Conservation (phyloP, 768 basidiomycete genomes). For the Boletus coccyginus region DNA sequence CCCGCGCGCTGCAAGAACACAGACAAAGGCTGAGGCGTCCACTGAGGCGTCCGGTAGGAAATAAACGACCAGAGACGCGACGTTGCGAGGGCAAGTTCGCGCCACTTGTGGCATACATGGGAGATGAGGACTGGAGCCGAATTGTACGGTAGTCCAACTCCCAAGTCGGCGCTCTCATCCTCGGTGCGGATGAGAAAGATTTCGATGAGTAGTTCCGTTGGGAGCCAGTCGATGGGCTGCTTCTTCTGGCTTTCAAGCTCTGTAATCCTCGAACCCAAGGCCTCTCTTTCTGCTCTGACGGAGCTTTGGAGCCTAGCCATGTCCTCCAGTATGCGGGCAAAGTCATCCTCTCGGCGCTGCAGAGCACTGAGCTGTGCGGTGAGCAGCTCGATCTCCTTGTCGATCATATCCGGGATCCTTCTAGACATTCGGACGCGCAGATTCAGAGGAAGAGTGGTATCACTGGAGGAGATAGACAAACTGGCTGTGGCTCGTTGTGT, state of each 20-base stretch:
- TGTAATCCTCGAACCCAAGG: constrained; percentile 28
- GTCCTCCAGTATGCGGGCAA: constrained; percentile 39
- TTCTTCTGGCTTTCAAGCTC: constrained; percentile 41
- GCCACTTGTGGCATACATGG: constrained; percentile 52
- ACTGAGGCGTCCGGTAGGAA: constrained; percentile 25
- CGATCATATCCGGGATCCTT: constrained; percentile 26
- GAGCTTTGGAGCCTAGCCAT: constrained; percentile 38
- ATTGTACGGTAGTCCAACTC: constrained; percentile 27
- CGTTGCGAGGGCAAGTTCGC: constrained; percentile 40
- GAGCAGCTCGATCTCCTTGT: constrained; percentile 37
- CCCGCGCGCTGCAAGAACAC: constrained; percentile 38
- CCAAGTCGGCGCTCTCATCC: constrained; percentile 24
- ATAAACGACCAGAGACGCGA: constrained; percentile 46
- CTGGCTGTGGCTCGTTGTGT: not conserved
- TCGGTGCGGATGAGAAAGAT: constrained; percentile 38
- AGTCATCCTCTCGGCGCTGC: constrained; percentile 38
- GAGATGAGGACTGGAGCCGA: constrained; percentile 41
- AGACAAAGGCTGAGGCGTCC: constrained; percentile 22
- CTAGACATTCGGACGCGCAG: constrained; percentile 16
- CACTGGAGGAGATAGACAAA: not conserved
- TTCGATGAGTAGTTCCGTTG: constrained; percentile 44
- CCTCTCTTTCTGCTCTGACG: constrained; percentile 33
- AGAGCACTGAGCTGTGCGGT: constrained; percentile 38
- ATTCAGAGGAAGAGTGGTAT: not conserved
- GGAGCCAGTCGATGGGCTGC: constrained; percentile 50